Evolutionary conservation across 345 rosid genomes (phyloP).

Genomic region (Eutrema japonicum): DNA sequence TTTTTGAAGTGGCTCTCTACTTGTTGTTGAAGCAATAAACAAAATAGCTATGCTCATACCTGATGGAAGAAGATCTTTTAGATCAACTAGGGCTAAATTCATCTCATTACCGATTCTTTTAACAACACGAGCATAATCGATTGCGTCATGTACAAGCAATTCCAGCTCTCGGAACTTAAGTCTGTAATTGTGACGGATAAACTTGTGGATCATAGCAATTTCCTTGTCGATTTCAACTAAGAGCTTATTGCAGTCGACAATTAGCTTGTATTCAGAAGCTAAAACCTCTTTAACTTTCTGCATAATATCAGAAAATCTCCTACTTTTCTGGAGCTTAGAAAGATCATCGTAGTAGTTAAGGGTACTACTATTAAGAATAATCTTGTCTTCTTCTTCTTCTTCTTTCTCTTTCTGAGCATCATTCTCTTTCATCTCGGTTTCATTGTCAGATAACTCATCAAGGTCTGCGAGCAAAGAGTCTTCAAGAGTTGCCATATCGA

Average conservation of each 20-base stretch:
- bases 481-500: neutral
- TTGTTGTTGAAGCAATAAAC: neutral
- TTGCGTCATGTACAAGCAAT: neutral
- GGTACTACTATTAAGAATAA: too few relatives aligned
- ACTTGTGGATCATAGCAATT: neutral
- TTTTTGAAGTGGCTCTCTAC: neutral
- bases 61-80: neutral
- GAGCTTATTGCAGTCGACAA: neutral
- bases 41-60: neutral
- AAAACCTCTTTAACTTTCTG: neutral
- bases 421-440: neutral
- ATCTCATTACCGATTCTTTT: neutral
- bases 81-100: neutral
- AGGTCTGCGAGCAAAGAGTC: neutral
- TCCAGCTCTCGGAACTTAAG: neutral
- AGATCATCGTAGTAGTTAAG: neutral
- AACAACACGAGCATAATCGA: conserved; percentile 8
- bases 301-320: neutral
- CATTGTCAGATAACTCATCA: neutral
- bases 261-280: neutral
- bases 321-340: neutral
- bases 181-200: neutral
- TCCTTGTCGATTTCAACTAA: neutral
- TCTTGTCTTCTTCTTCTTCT: neutral
- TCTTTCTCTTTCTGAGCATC: neutral